Evolutionary conservation across 805 yeast species (phyloP).

Genomic region (Candida montana): DNA sequence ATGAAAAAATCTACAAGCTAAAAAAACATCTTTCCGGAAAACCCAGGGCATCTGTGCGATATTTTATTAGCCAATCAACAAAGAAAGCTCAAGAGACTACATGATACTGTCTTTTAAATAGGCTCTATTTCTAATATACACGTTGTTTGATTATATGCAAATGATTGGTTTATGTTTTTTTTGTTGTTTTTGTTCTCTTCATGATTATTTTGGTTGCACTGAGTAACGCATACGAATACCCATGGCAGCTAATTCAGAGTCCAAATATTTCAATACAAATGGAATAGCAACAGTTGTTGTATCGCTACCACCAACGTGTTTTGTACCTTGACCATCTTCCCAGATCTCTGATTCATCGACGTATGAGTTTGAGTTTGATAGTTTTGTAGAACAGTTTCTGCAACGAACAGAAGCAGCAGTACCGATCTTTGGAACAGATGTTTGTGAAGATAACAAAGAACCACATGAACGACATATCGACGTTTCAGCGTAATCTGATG

Average conservation of each 20-base stretch:
- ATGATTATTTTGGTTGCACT: constrained; percentile 51
- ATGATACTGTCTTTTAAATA: too few species aligned
- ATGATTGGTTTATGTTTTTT: background rate
- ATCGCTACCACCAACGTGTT: constrained; percentile 85
- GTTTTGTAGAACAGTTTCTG: constrained; percentile 79
- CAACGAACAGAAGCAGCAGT: constrained; percentile 73
- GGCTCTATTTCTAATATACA: constrained; percentile 3
- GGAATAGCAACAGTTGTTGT: constrained; percentile 97
- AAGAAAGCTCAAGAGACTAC: too few species aligned
- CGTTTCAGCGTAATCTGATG: constrained; percentile 93
- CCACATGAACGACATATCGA: constrained; percentile 91
- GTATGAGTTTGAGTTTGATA: constrained; percentile 49
- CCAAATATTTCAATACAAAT: constrained; percentile 90
- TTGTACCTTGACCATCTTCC: constrained; percentile 96
- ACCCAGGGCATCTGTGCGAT: background rate
- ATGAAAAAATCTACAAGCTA: background rate
- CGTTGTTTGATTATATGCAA: constrained; percentile 3
- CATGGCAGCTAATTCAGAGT: constrained; percentile 95
- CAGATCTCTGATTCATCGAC: constrained; percentile 73
- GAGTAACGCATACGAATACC: constrained; percentile 91
- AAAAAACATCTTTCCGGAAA: too few species aligned
- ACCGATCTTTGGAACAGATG: constrained; percentile 88
- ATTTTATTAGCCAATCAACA: too few species aligned
- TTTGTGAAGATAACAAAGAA: constrained; percentile 81
- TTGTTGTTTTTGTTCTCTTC: too few species aligned